Evolutionary conservation across 2,329 filamentous ascomycete species (phyloP).

Genomic region (Diatrype stigma): DNA sequence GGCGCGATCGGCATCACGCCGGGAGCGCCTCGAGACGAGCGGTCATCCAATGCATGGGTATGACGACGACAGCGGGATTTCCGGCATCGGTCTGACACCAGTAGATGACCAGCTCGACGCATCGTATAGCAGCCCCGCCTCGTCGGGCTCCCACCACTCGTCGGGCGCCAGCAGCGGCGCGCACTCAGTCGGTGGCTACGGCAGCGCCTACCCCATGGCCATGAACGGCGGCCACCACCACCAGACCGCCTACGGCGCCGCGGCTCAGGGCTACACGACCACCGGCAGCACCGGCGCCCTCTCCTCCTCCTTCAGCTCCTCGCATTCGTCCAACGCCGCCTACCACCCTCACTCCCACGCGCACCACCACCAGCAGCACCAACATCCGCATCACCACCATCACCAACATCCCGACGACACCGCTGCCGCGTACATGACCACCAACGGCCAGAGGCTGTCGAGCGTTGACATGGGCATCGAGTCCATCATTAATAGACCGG

Average conservation of each 20-base stretch:
- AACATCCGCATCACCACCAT: neutral
- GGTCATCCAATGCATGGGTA: conserved; percentile 42
- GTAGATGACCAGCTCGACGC: conserved; percentile 53
- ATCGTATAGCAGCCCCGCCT: conserved; percentile 51
- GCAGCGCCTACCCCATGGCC: conserved; percentile 25
- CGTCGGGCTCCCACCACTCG: conserved; percentile 37
- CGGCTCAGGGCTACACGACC: conserved; percentile 20
- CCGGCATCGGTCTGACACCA: conserved; percentile 54
- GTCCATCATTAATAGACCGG: conserved; percentile 51
- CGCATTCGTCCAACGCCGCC: conserved; percentile 45
- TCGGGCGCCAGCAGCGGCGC: conserved; percentile 4
- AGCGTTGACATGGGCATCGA: conserved; percentile 60
- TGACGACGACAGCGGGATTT: conserved; percentile 70
- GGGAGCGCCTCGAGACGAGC: conserved; percentile 54
- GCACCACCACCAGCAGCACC: conserved; percentile 27
- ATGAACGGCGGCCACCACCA: conserved; percentile 23
- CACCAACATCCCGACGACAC: conserved; percentile 33
- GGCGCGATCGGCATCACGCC: conserved; percentile 61
- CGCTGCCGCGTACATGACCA: conserved; percentile 46
- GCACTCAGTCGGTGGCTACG: conserved; percentile 26
- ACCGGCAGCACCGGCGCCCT: conserved; percentile 23
- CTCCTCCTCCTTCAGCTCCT: conserved; percentile 47
- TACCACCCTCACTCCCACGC: conserved; percentile 24
- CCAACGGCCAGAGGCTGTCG: conserved; percentile 43
- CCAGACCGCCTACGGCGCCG: conserved; percentile 16